Conservation (phyloP, 495 filamentous ascomycete species). For the Hyaloscypha hepaticicola region DNA sequence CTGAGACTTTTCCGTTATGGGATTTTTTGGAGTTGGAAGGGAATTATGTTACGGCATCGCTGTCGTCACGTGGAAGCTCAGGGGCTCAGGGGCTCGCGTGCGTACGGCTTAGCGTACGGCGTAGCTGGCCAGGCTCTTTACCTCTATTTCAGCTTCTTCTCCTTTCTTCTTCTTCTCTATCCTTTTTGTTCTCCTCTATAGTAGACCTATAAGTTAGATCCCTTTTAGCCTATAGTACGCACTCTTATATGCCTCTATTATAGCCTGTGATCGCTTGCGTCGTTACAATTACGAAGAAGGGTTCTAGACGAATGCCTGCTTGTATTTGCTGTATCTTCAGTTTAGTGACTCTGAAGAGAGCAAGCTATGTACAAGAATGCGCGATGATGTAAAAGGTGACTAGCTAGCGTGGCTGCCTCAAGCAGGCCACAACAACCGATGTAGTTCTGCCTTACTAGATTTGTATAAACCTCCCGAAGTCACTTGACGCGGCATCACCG, state of each 20-base stretch:
- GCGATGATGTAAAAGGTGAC: not conserved
- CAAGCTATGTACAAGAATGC: not conserved
- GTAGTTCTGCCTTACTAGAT: not conserved
- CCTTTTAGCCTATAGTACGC: slow-evolving; percentile 1
- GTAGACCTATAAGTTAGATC: slow-evolving; percentile 1
- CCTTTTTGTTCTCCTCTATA: not conserved
- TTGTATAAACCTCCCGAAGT: slow-evolving; percentile 1
- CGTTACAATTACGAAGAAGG: slow-evolving; percentile 1
- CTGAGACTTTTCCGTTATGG: not conserved
- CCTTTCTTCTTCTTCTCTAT: slow-evolving; percentile 1
- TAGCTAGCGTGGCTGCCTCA: not conserved
- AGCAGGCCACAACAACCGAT: not conserved
- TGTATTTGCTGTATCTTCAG: not conserved
- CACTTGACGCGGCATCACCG: too few species aligned
- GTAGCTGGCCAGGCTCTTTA: slow-evolving; percentile 1
- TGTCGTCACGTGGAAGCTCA: not conserved
- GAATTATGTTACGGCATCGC: not conserved
- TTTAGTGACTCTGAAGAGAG: not conserved
- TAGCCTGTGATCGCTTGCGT: slow-evolving; percentile 1
- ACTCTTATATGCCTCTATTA: slow-evolving; percentile 1
- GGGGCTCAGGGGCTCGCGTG: not conserved
- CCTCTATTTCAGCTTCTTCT: slow-evolving; percentile 1
- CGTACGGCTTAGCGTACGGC: not conserved
- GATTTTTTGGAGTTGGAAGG: not conserved
- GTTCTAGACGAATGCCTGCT: slow-evolving; percentile 1